A percentile compares a stretch with the other conserved stretches of the same genome.
These are phyloP conservation scores for Yamadazyma laniorum DNA, from an alignment of 805 yeast species.

Conservation along the genomic window DNA sequence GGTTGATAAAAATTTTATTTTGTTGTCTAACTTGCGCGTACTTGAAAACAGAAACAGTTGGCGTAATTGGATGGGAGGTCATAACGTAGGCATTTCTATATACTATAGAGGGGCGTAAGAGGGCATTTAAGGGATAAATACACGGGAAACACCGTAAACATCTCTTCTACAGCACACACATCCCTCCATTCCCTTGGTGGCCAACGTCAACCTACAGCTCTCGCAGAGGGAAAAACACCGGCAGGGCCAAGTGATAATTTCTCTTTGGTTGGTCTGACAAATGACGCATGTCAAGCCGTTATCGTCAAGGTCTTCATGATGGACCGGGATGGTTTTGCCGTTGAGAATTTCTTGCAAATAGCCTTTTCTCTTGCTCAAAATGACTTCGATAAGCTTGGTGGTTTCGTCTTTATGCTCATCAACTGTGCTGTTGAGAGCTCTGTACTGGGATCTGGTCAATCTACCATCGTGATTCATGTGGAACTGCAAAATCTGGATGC, in stretches of 20 bases:
- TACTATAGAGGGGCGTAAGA: too few species aligned
- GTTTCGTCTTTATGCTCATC: conserved; percentile 16
- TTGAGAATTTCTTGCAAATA: conserved; percentile 5
- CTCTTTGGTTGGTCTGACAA: conserved; percentile 72
- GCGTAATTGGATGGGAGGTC: too few species aligned
- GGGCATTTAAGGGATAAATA: conserved; percentile 53
- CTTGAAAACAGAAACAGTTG: too few species aligned
- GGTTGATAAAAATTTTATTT: too few species aligned
- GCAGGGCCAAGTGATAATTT: conserved; percentile 90
- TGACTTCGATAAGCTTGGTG: conserved; percentile 21
- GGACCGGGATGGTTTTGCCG: not conserved
- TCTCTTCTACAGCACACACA: conserved; percentile 83
- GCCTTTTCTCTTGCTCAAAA: conserved; percentile 16
- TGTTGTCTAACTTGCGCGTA: too few species aligned
- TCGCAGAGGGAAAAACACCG: conserved; percentile 87
- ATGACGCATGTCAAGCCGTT: conserved; percentile 63
- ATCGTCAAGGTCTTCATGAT: conserved; percentile 12
- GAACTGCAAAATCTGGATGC: conserved; percentile 22
- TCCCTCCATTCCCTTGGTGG: conserved; percentile 66
- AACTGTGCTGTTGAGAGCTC: not conserved
- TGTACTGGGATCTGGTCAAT: conserved; percentile 36
- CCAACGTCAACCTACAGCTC: conserved; percentile 70
- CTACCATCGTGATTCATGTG: conserved; percentile 26
- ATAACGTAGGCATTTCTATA: too few species aligned
- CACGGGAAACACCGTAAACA: conserved; percentile 65